phyloP scores from a whole-genome alignment of 371 early-diverging fungal species.

The Mortierella sp. region DNA sequence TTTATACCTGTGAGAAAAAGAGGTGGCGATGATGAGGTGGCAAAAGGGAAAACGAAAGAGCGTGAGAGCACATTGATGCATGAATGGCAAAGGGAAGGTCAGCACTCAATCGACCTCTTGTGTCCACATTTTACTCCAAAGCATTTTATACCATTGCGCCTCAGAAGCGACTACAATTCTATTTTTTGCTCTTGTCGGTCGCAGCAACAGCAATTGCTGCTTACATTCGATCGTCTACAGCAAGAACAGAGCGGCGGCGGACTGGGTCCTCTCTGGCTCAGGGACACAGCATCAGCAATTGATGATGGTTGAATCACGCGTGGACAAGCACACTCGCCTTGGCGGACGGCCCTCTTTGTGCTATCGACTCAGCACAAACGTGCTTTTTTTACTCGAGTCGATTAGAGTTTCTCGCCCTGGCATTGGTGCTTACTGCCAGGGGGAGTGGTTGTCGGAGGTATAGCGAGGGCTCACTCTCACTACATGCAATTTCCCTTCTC shows the following conservation, averaged over 20 bases:
- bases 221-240: neutral
- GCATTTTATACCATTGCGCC: neutral
- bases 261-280: neutral
- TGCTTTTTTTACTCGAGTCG: neutral
- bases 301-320: neutral
- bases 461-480: neutral
- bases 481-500: neutral
- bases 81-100: neutral
- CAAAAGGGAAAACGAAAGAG: neutral
- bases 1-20: neutral
- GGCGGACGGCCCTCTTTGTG: too few relatives aligned
- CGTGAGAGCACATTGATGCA: neutral
- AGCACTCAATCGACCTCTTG: neutral
- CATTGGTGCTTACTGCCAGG: neutral
- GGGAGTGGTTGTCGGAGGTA: neutral
- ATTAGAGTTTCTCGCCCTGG: slow-evolving; percentile 4
- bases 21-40: slow-evolving; percentile 8
- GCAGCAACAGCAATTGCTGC: neutral
- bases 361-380: slow-evolving; percentile 11
- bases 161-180: neutral
- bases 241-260: neutral
- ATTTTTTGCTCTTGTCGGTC: neutral
- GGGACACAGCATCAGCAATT: neutral
- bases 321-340: neutral
- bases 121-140: neutral